Evolutionary conservation across 2,329 filamentous ascomycete genomes (phyloP), one percentile per base, ranked within the genome.

Genomic region (Aspergillus brunneoviolaceus): DNA sequence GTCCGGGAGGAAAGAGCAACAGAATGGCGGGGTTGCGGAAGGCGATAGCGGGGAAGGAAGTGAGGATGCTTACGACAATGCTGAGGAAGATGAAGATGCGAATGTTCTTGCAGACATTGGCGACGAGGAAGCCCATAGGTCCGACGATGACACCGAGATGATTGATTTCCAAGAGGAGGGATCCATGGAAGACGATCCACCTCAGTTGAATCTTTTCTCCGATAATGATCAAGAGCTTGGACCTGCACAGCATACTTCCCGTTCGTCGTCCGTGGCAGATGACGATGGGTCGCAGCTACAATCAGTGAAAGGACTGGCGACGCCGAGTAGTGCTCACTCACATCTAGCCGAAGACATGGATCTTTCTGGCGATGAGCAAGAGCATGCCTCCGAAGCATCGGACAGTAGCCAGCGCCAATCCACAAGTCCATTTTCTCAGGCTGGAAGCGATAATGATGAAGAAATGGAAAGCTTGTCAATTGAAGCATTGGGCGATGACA

Each of bases 31-130:
- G 12, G 6, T 2, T 14, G 16, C 39, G 6, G 7, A 42, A 5
- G 5, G 2, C 12, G 5, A 42, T 19, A 14, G 14, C 39, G 39
- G 39, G 39, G 23, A 7, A 12, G 14, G 12, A 16, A n/a, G 16
- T n/a, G 39, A 42, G 16, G 39, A 14, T 3, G 45, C 35, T 14
- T 16, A 48, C 23, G 56, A 50, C 42, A 47, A 45, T 29, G 42
- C 42, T 16, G 55, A 48, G n/a, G 55, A 59, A 12, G 39, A 62
- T 6, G 33, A 45, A 47, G 51, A 45, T 27, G 27, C 16, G 7
- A 47, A 33, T 14, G 23, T 11, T n/a, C 14, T 45, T 14, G 23
- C n/a, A 16, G 4, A 42, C 16, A 5, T 42, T n/a, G 11, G 6
- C 3, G 39, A n/a, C 39, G 5, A 42, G 4, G 14, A 42, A n/a